Evolutionary conservation across 805 yeast species (phyloP).

Genomic region (Pichia sporocuriosa): DNA sequence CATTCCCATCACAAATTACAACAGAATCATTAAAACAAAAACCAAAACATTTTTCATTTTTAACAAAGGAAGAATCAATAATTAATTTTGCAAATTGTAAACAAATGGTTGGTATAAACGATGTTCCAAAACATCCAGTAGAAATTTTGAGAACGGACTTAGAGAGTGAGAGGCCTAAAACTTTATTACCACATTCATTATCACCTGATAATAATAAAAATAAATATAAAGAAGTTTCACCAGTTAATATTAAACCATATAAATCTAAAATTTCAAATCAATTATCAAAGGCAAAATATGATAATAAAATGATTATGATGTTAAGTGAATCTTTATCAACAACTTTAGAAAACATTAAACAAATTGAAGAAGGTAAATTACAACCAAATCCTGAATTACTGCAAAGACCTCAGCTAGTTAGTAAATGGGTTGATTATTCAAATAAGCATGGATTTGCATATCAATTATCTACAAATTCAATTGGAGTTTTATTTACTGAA

Average conservation of each 20-base stretch:
- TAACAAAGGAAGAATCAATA: constrained; percentile 56
- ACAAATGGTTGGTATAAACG: constrained; percentile 49
- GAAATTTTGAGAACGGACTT: constrained; percentile 64
- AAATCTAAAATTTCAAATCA: constrained; percentile 24
- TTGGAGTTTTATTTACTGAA: constrained; percentile 86
- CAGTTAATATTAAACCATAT: constrained; percentile 22
- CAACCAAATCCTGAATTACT: constrained; percentile 10
- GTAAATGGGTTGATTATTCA: constrained; percentile 97
- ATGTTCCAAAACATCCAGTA: constrained; percentile 51
- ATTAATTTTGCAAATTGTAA: constrained; percentile 63
- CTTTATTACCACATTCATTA: constrained; percentile 78
- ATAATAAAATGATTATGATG: constrained; percentile 23
- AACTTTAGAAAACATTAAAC: constrained; percentile 24
- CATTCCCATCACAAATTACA: constrained; percentile 69
- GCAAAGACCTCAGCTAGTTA: constrained; percentile 61
- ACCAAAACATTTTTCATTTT: constrained; percentile 49
- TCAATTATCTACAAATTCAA: constrained; percentile 81
- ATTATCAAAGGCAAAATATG: constrained; percentile 25
- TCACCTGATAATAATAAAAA: constrained; percentile 89
- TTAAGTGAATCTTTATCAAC: constrained; percentile 24
- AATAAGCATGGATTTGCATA: constrained; percentile 94
- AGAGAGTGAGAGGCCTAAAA: constrained; percentile 58
- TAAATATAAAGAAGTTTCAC: constrained; percentile 68
- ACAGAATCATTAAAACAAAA: constrained; percentile 53
- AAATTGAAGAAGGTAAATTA: constrained; percentile 22